Evolutionary conservation across 2,329 filamentous ascomycete species (phyloP), one percentile per base, ranked within the genome.

Genomic region (Aspergillus sclerotialis): DNA sequence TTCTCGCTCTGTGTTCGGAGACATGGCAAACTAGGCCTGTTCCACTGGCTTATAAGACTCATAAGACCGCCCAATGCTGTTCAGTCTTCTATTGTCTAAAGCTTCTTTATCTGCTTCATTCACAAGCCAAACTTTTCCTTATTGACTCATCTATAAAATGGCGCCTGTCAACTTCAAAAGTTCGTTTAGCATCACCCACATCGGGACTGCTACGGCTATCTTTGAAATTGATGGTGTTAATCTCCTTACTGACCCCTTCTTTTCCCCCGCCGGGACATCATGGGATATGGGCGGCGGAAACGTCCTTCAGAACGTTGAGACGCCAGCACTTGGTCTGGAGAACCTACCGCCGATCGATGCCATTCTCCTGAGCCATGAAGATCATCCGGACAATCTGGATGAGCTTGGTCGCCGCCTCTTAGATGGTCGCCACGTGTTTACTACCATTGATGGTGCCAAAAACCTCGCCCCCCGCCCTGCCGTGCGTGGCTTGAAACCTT

Each of bases 361-460:
- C n/a, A 52, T 73, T 3, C 56, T 72, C 1, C 56, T 73, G 7
- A 69, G 64, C 45, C 69, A 73, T 37, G 70, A 73, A 45, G 66
- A 73, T 45, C 69, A 73, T 37, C 52, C 55, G 0, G 69, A 73
- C 39, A 73, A 73, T 39, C 56, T 74, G 2, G 69, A 73, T 21
- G 55, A 61, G 2, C 42, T 63, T 0, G 69, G 70, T 14, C 68
- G 68, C 4, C 56, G 43, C 6, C 55, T 72, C 0, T 59, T 73
- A 5, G 57, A 72, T 30, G 68, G 65, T 3, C 65, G 67, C 6
- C 51, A 46, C 2, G 69, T 72, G 4, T 51, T 71, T 18, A 72
- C 68, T 0, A 72, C 68, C 1, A 35, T 53, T 1, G 66, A 70
- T 19, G 68, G 69, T 1, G 65, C 63, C 0, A 54, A 52, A 13